Base-by-base conservation (phyloP, 2,329 filamentous ascomycete species). In the Neopestalotiopsis clavispora region DNA sequence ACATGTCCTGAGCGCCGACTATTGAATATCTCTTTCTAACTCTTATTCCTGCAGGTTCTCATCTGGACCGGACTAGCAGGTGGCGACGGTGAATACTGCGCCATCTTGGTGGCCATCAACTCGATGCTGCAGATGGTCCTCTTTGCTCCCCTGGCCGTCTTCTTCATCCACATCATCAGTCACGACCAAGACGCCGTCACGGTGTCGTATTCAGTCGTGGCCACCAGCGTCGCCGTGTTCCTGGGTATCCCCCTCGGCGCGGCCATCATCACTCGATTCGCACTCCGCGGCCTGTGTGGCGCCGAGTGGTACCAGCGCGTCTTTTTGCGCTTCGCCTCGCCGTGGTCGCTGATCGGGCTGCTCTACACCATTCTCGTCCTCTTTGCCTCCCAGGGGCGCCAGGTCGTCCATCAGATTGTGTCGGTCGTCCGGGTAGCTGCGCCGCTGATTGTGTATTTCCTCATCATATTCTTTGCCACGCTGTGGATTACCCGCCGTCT, bases 341-440 rank as follows among this genome's bases (percentile, higher is more conserved):
- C 94, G 0, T 91, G 89, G 85, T 95, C 93, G 0, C 85, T 97
- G 2, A 88, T 97, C 72, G 94, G 94, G 0, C 85, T 98, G 4
- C 82, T 97, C 0, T 97, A 95, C 82, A 97, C 94, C 1, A 96
- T 97, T 73, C 80, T 96, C 6, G 90, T 97, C 1, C 85, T 97
- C 2, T 97, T 97, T 77, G 94, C 92, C 0, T 93, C 91, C 1
- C 94, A 97, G 76, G 94, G 94, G 2, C 81, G 82, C 28, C 89
- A 90, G 64, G 93, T 96, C 1, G 91, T 95, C 1, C 88, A 93
- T 72, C 94, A 97, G 79, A 93, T 97, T 69, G 92, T 94, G 0
- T 92, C 92, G 0, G 94, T 97, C 0, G 82, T 96, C 4, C 86
- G 94, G 1, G 94, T 97, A 0, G 90, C 92, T 0, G 93, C 94